Evolutionary conservation across 257 asterid species (phyloP).

Genomic region (Solanum habrochaites): DNA sequence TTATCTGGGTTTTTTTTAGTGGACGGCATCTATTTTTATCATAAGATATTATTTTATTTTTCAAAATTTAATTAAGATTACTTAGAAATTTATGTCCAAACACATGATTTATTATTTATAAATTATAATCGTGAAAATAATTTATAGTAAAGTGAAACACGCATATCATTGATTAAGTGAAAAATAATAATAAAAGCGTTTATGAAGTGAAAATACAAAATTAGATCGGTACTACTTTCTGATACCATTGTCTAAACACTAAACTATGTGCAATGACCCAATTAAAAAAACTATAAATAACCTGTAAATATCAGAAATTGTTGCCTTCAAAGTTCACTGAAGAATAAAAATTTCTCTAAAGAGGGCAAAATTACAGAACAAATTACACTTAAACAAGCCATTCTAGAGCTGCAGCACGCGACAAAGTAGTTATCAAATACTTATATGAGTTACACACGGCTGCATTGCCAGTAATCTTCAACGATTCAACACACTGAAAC

Average conservation of each 20-base stretch:
- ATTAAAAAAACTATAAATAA: not conserved
- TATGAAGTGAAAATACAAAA: not conserved
- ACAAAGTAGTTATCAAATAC: constrained; percentile 9
- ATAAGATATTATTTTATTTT: not conserved
- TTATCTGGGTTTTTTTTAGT: not conserved
- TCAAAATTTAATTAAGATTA: not conserved
- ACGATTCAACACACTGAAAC: constrained; percentile 18
- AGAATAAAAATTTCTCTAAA: constrained; percentile 9
- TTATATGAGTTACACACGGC: constrained; percentile 37
- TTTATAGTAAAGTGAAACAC: not conserved
- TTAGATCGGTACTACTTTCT: not conserved
- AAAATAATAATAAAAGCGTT: not conserved
- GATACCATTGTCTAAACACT: not conserved
- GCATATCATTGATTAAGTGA: not conserved
- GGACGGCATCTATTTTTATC: not conserved
- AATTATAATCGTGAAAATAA: too few species aligned
- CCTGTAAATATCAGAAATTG: not conserved
- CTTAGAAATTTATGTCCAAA: not conserved
- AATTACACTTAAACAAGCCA: constrained; percentile 26
- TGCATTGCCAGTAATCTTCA: constrained; percentile 21
- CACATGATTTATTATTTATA: not conserved
- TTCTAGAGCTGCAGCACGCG: constrained; percentile 19
- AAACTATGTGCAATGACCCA: not conserved
- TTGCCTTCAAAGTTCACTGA: not conserved
- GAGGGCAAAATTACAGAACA: constrained; percentile 11